These are phyloP conservation scores for Schizopora paradoxa DNA, from an alignment of 1,284 basidiomycete genomes.

Conservation along the genomic window DNA sequence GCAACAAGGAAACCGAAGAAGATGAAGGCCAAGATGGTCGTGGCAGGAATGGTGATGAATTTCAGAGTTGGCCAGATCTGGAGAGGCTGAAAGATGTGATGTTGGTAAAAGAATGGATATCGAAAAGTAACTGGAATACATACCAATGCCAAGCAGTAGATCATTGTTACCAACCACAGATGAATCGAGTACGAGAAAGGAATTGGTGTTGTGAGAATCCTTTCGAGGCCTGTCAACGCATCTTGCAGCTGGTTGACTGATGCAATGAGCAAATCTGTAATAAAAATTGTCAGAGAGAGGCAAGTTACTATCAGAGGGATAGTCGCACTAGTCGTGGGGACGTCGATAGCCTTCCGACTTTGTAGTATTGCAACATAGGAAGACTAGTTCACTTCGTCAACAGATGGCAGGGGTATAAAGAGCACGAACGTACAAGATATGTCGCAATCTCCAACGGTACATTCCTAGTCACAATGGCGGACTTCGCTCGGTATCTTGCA, in stretches of 20 bases:
- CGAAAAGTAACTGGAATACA: slow-evolving; percentile 15
- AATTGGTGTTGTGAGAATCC: slow-evolving; percentile 75
- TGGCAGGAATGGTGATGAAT: slow-evolving; percentile 66
- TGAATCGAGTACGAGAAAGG: slow-evolving; percentile 73
- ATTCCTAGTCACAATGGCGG: slow-evolving; percentile 49
- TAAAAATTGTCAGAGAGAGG: slow-evolving; percentile 1
- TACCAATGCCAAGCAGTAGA: slow-evolving; percentile 56
- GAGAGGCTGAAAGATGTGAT: slow-evolving; percentile 51
- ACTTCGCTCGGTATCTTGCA: slow-evolving; percentile 44
- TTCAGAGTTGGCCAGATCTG: slow-evolving; percentile 57
- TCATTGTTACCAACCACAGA: slow-evolving; percentile 54
- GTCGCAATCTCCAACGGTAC: slow-evolving; percentile 69
- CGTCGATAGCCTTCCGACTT: slow-evolving; percentile 53
- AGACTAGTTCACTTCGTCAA: slow-evolving; percentile 35
- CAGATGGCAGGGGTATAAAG: slow-evolving; percentile 8
- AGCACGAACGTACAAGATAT: slow-evolving; percentile 51
- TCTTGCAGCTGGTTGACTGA: slow-evolving; percentile 58
- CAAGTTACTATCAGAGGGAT: neutral
- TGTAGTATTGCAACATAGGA: slow-evolving; percentile 63
- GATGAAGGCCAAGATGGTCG: slow-evolving; percentile 47
- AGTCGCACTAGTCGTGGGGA: slow-evolving; percentile 56
- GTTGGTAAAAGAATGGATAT: neutral
- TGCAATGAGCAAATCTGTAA: slow-evolving; percentile 45
- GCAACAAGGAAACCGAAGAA: slow-evolving; percentile 69
- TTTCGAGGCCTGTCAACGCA: slow-evolving; percentile 64